These are phyloP conservation scores for Cystobasidium tubakii DNA, from an alignment of 768 basidiomycete genomes.

Conservation along the genomic window DNA sequence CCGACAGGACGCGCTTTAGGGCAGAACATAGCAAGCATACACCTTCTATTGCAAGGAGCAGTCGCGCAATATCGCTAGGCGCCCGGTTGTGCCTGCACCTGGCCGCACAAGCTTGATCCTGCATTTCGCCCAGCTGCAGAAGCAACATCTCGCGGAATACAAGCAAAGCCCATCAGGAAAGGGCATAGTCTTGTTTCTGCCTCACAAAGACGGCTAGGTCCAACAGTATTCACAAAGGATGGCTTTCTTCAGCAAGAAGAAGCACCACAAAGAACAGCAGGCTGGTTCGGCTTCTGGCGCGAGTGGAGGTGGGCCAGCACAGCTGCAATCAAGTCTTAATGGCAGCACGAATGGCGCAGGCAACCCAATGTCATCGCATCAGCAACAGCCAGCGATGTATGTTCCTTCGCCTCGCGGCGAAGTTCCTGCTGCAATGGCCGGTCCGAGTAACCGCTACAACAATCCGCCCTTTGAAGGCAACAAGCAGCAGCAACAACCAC, in stretches of 20 bases:
- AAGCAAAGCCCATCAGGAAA: too few species aligned
- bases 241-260: conserved; percentile 37
- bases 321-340: neutral
- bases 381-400: neutral
- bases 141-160: too few species aligned
- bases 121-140: too few species aligned
- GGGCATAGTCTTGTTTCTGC: too few species aligned
- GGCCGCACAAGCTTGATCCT: too few species aligned
- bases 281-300: neutral
- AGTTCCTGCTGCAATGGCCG: neutral
- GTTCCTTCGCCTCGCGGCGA: neutral
- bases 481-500: neutral
- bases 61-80: too few species aligned
- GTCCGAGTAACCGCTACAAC: neutral
- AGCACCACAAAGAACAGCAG: conserved; percentile 9
- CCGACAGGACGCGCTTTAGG: neutral
- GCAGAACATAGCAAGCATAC: neutral
- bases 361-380: neutral
- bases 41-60: neutral
- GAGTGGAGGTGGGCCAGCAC: conserved; percentile 1
- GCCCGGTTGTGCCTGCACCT: too few species aligned
- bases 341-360: neutral
- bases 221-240: neutral
- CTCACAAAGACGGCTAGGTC: too few species aligned
- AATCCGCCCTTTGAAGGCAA: conserved; percentile 4